Base-by-base conservation (phyloP, 345 rosid genomes). In the Euphorbia pulcherrima region DNA sequence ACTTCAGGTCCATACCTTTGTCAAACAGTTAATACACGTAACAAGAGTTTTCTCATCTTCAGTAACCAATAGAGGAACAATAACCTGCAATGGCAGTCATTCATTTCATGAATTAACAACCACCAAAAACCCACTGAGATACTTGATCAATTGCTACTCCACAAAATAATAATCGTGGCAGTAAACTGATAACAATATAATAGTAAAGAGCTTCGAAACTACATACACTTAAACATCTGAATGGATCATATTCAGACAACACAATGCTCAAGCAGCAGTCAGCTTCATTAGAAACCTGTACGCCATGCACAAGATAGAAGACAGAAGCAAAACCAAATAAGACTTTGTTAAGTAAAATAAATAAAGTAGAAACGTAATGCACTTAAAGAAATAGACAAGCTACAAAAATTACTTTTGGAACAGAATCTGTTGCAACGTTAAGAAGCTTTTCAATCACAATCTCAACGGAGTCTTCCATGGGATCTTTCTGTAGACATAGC, bases 11-110 rank as follows among this genome's bases (percentile, higher is more conserved):
- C n/a, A 26, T 80, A 94, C 99, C 99, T 94, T 94, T 2, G 97
- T 91, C 79, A 94, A 78, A 83, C 99, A 89, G 73, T 89, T 91
- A 74, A 94, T 83, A 83, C 96, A 91, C 54, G 88, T 86, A 33
- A 91, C 90, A 18, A 89, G 97, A 67, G 96, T 88, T 81, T 91
- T 88, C 81, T 91, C 97, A 75, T 91, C 97, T 67, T 94, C 99
- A 20, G 96, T 84, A 29, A 89, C 96, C 86, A 94, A 79, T 67
- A 89, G 72, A 28, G 99, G 99, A 39, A 83, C 92, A 63, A 91
- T 77, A 39, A 91, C 97, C 99, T 94, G 90, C 69, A 69, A 68
- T 5, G 77, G 39, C 67, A 73, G 46, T 41, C 14, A 68, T 65
- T 47, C 23, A 60, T 41, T 20, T 57, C 72, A 78, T 62, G 60